phyloP scores from a whole-genome alignment of 2,329 filamentous ascomycete species.

The Aspergillus fumigatiaffinis region DNA sequence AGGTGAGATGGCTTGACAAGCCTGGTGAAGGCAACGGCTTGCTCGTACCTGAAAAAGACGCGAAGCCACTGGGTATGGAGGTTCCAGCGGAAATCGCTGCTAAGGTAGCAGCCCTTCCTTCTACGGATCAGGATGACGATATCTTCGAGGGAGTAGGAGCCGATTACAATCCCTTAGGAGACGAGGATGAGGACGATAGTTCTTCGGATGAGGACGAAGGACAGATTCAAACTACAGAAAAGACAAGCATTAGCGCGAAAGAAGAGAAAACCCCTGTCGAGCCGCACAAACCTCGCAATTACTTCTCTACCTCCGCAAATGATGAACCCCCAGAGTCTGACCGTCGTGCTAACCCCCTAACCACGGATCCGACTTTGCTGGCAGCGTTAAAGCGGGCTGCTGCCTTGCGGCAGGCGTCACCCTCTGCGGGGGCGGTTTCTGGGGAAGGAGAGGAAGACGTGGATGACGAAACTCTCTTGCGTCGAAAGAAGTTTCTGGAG shows the following conservation, averaged over 20 bases:
- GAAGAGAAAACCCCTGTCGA: slow-evolving; percentile 10
- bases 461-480: slow-evolving; percentile 62
- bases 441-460: slow-evolving; percentile 42
- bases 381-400: slow-evolving; percentile 84
- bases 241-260: slow-evolving; percentile 1
- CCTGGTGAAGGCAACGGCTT: slow-evolving; percentile 27
- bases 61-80: slow-evolving; percentile 50
- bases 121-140: slow-evolving; percentile 54
- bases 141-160: slow-evolving; percentile 60
- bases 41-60: slow-evolving; percentile 42
- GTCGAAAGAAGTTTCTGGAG: slow-evolving; percentile 70
- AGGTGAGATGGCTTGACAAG: slow-evolving; percentile 52
- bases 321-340: slow-evolving; percentile 51
- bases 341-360: slow-evolving; percentile 40
- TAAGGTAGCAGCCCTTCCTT: slow-evolving; percentile 27
- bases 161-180: slow-evolving; percentile 58
- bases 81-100: slow-evolving; percentile 42
- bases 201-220: slow-evolving; percentile 38
- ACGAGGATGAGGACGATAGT: slow-evolving; percentile 46
- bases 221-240: slow-evolving; percentile 2
- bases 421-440: slow-evolving; percentile 30
- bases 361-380: slow-evolving; percentile 72
- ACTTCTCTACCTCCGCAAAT: slow-evolving; percentile 38
- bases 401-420: slow-evolving; percentile 50
- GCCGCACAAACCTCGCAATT: slow-evolving; percentile 43